These are phyloP conservation scores for Lactifluus pinguis DNA, from an alignment of 768 basidiomycete species.

Conservation along the genomic window DNA sequence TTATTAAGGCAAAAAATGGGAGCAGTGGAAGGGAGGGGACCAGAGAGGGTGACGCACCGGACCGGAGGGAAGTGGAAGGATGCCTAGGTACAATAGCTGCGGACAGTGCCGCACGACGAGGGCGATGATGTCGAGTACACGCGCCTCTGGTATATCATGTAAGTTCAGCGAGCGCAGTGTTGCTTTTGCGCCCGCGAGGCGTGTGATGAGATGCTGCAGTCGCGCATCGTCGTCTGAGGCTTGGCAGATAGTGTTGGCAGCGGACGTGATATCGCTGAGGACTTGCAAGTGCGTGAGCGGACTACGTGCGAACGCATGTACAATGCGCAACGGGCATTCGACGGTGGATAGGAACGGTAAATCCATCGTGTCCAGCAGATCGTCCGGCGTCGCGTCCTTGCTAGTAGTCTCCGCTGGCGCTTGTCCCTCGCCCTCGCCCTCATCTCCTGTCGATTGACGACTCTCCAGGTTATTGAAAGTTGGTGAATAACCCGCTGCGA, in stretches of 20 bases:
- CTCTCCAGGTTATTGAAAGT: neutral
- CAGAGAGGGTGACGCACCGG: conserved; percentile 27
- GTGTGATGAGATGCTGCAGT: conserved; percentile 21
- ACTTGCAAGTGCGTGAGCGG: conserved; percentile 41
- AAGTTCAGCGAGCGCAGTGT: conserved; percentile 32
- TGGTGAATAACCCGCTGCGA: conserved; percentile 4
- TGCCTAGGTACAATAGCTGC: conserved; percentile 31
- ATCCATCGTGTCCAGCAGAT: neutral
- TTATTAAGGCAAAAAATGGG: no score
- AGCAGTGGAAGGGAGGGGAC: neutral
- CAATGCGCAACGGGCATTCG: conserved; percentile 38
- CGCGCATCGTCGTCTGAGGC: conserved; percentile 24
- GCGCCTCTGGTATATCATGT: conserved; percentile 28
- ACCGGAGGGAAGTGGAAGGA: conserved; percentile 27
- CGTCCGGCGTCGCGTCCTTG: neutral
- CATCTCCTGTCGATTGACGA: no score
- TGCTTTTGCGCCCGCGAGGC: conserved; percentile 15
- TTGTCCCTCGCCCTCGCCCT: neutral
- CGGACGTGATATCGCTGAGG: conserved; percentile 28
- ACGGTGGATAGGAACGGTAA: conserved; percentile 36
- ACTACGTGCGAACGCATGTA: conserved; percentile 31
- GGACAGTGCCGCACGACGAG: conserved; percentile 29
- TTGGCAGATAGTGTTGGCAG: conserved; percentile 18
- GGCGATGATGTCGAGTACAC: conserved; percentile 25
- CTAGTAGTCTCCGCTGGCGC: neutral